phyloP scores from a whole-genome alignment of 106 monocot species.

The Dendrobium nobile region DNA sequence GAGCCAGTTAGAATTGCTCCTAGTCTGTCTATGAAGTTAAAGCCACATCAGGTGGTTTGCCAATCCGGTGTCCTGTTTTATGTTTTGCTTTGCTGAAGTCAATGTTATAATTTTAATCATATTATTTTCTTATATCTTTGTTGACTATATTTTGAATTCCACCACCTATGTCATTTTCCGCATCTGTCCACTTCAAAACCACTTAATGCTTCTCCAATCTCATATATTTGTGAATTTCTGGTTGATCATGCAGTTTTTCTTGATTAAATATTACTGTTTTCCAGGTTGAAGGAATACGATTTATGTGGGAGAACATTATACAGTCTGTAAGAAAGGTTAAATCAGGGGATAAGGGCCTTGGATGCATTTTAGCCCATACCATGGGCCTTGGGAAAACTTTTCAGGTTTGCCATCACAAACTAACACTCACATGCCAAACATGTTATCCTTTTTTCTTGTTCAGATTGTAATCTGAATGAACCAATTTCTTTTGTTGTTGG shows the following conservation, averaged over 20 bases:
- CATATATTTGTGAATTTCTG: neutral
- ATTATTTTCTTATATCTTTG: neutral
- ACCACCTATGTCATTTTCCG: neutral
- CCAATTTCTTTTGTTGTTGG: conserved; percentile 2
- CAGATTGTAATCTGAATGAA: neutral
- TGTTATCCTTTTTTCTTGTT: neutral
- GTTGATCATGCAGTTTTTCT: neutral
- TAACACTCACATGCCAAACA: neutral
- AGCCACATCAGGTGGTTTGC: conserved; percentile 75
- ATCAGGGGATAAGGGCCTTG: conserved; percentile 97
- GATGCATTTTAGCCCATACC: conserved; percentile 96
- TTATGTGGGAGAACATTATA: conserved; percentile 98
- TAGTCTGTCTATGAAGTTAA: conserved; percentile 71
- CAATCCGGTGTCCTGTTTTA: neutral
- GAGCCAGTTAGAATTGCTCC: conserved; percentile 69
- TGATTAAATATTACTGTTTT: no score
- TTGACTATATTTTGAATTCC: neutral
- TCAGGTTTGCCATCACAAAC: conserved; percentile 47
- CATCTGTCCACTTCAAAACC: neutral
- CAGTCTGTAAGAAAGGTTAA: conserved; percentile 85
- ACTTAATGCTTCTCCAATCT: neutral
- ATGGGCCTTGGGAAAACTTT: conserved; percentile 99
- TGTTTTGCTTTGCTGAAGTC: neutral
- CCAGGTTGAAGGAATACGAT: conserved; percentile 61
- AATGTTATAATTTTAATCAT: neutral